These are phyloP conservation scores for Auriscalpium microsporum DNA, from an alignment of 768 basidiomycete species.

Conservation along the genomic window DNA sequence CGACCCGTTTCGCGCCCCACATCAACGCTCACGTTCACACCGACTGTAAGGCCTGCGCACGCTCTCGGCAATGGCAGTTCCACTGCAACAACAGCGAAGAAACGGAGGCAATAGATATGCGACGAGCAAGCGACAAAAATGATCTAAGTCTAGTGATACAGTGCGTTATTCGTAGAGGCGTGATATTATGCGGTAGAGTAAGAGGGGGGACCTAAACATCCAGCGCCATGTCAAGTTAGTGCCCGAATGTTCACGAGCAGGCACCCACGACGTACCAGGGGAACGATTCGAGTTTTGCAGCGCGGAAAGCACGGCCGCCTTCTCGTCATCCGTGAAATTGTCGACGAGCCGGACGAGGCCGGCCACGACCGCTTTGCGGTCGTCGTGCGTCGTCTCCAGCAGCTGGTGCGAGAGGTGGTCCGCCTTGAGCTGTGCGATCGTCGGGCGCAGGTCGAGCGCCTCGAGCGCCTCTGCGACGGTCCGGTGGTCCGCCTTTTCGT, in stretches of 20 bases:
- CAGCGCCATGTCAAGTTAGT: too few relatives aligned
- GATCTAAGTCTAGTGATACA: slow-evolving; percentile 7
- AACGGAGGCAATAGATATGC: background rate
- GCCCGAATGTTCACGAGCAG: slow-evolving; percentile 6
- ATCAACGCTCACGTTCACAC: too few relatives aligned
- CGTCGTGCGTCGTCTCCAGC: slow-evolving; percentile 60
- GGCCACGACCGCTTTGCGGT: slow-evolving; percentile 69
- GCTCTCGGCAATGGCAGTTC: too few relatives aligned
- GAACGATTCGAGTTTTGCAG: slow-evolving; percentile 52
- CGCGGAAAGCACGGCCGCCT: slow-evolving; percentile 46
- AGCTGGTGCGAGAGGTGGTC: slow-evolving; percentile 62
- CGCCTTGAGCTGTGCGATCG: slow-evolving; percentile 55
- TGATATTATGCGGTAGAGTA: slow-evolving; percentile 18
- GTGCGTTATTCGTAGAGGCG: background rate
- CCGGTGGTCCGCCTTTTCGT: slow-evolving; percentile 44
- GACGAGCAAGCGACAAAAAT: background rate
- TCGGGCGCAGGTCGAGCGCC: slow-evolving; percentile 55
- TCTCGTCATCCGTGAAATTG: slow-evolving; percentile 65
- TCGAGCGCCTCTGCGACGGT: slow-evolving; percentile 61
- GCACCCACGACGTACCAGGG: slow-evolving; percentile 39
- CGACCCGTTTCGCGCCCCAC: too few relatives aligned
- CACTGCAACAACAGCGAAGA: too few relatives aligned
- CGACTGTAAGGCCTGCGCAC: too few relatives aligned
- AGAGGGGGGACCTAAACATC: slow-evolving; percentile 31
- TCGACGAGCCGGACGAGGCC: slow-evolving; percentile 70